Evolutionary conservation across 352 stramenopile species (phyloP), one percentile per base, ranked within the genome.

Genomic region (Pythium chondricola): DNA sequence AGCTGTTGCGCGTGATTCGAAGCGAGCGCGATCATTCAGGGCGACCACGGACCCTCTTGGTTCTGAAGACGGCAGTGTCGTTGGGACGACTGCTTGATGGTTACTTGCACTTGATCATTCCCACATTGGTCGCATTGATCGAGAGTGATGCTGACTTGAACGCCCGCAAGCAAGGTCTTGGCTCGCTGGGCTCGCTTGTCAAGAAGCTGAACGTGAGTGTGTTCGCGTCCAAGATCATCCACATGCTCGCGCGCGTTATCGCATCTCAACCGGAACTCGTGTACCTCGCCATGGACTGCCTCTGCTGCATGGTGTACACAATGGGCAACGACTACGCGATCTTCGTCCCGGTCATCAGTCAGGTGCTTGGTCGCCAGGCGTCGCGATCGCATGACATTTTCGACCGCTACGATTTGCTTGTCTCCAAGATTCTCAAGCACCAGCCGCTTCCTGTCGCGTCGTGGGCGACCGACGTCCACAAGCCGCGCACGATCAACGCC

Each of bases 251-350:
- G 20, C 80, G 83, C 48, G 81, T 94, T 31, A 90, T 92, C 38
- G 84, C 77, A 9, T 74, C 74, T 2, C 83, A 94, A 46, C 75
- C 69, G 8, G 83, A 94, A 27, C 70, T 94, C 29, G 77, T 92
- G 14, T 92, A 92, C 56, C 65, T 92, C 21, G 83, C 83, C 9
- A 91, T 94, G 81, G 83, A 94, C 58, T 93, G 80, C 37, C 61
- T 94, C 6, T 88, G 82, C 48, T 91, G 79, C 22, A 94, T 94
- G 83, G 81, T 94, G 22, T 93, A 92, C 58, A 92, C 79, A 1
- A 90, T 94, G 74, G 83, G 83, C 9, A 81, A 92, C 37, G 83
- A 94, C 63, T 94, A 94, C 43, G 80, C 83, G 13, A 92, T 94
- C 44, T 94, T 94, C 38, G 80, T 94, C 3, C 83, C 83, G 16